Evolutionary conservation across 805 yeast species (phyloP).

Genomic region (Kluyveromyces siamensis): DNA sequence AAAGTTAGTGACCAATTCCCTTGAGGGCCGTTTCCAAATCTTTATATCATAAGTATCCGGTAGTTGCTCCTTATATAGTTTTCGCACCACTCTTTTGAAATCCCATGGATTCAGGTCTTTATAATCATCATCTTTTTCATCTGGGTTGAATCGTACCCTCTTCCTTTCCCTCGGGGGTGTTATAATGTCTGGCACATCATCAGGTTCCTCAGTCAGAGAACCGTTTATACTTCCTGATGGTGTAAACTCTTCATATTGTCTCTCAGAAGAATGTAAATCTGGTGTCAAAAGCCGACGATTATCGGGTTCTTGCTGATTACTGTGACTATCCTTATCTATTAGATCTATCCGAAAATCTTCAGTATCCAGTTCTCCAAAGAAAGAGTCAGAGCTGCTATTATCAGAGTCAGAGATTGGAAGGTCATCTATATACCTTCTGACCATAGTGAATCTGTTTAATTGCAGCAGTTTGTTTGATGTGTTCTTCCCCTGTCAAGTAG

Average conservation of each 20-base stretch:
- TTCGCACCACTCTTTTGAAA: constrained; percentile 14
- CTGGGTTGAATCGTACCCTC: constrained; percentile 6
- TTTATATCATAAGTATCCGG: constrained; percentile 14
- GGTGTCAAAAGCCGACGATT: background rate
- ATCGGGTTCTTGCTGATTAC: background rate
- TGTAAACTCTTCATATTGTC: background rate
- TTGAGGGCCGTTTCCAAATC: constrained; percentile 19
- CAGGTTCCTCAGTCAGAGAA: background rate
- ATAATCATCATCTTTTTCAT: constrained; percentile 5
- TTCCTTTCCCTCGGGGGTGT: constrained; percentile 3
- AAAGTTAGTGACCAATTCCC: constrained; percentile 10
- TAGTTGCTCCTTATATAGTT: constrained; percentile 13
- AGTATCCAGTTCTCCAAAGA: background rate
- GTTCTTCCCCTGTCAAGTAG: too few species aligned
- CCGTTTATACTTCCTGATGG: background rate
- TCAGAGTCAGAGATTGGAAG: background rate
- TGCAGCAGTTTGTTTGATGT: background rate
- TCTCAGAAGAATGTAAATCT: background rate
- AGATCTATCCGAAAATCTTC: constrained; percentile 1
- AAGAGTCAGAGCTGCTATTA: background rate
- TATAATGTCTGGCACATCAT: constrained; percentile 1
- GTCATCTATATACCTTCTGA: constrained; percentile 1
- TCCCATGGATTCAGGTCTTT: constrained; percentile 17
- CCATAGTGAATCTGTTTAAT: background rate
- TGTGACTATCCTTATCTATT: background rate